Evolutionary conservation across 192 early-diverging fungal genomes (phyloP), one percentile per base, ranked within the genome.

Genomic region (Mortierella antarctica): DNA sequence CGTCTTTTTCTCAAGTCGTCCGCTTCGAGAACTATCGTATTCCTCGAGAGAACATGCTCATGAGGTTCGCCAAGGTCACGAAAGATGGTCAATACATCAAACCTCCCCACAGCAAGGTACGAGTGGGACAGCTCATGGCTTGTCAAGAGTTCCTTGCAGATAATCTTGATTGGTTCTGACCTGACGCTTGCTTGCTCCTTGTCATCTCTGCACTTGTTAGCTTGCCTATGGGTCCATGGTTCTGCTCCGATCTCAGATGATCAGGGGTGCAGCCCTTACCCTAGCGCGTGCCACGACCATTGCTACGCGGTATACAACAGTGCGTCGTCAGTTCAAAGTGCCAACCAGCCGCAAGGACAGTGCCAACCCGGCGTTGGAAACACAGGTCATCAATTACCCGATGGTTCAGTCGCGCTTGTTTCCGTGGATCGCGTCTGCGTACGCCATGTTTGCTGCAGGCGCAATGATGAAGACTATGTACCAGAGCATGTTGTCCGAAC

Each of bases 171-270:
- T 23, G 10, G 6, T 23, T 8, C 41, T 42, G 31, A 31, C 31
- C 20, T 8, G 17, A 55, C 2, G 1, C 41, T 60, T 60, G 9
- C 39, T 40, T 42, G 13, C 14, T 13, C 48, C 20, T 51, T 17
- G 54, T 55, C 0, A 8, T 45, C 52, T 64, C 5, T 57, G 15
- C 1, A 20, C 2, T 57, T 13, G 14, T 20, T 55, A 94, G 86
- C 87, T 96, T 40, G 76, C 91, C 10, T 95, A 94, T 77, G 93
- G 93, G 23, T 91, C 89, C 14, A 94, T 96, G 93, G 89, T 95
- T 42, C 86, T 87, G 42, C 86, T 93, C 44, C 89, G 95, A 61
- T 90, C 91, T 0, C 83, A 84, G 41, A 92, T 96, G 68, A 91
- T 94, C 7, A 83, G 82, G 31, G 84, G 83, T 49, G 88, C 86